Conservation (phyloP, 1,284 basidiomycete genomes). For the Puccinia polysora region DNA sequence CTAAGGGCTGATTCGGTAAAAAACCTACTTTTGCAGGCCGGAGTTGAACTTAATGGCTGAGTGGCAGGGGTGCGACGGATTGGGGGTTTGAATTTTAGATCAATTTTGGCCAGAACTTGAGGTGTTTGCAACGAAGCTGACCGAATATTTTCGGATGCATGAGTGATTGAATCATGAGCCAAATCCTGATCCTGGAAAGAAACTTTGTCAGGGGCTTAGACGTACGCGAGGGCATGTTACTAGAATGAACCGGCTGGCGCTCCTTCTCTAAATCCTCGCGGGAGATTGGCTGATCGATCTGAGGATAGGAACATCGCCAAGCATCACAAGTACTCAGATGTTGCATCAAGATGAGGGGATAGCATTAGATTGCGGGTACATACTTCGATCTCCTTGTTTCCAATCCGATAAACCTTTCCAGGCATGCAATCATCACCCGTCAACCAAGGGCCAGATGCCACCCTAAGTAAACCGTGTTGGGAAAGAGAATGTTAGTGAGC, state of each 20-base stretch:
- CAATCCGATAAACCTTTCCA: constrained; percentile 48
- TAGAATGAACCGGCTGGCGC: background rate
- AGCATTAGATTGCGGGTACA: constrained; percentile 35
- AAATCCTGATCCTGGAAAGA: constrained; percentile 33
- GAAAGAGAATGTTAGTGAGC: background rate
- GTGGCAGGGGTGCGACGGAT: background rate
- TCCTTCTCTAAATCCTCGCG: constrained; percentile 44
- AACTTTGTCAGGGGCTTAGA: background rate
- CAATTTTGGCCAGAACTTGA: constrained; percentile 3
- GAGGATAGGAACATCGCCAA: background rate
- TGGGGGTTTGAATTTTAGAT: constrained; percentile 34
- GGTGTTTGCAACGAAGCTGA: background rate
- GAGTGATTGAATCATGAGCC: background rate
- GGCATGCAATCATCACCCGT: constrained; percentile 45
- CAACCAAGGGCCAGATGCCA: constrained; percentile 27
- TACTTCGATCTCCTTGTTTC: constrained; percentile 49
- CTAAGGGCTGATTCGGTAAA: constrained; percentile 18
- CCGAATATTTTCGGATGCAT: background rate
- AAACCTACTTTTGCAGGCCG: constrained; percentile 6
- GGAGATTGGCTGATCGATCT: constrained; percentile 47
- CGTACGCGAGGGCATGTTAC: constrained; percentile 44
- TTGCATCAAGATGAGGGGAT: constrained; percentile 41
- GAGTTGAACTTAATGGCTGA: background rate
- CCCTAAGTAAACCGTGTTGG: background rate
- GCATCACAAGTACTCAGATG: background rate